Evolutionary conservation across 148 eudicot genomes (phyloP).

Genomic region (Cornus suecica): DNA sequence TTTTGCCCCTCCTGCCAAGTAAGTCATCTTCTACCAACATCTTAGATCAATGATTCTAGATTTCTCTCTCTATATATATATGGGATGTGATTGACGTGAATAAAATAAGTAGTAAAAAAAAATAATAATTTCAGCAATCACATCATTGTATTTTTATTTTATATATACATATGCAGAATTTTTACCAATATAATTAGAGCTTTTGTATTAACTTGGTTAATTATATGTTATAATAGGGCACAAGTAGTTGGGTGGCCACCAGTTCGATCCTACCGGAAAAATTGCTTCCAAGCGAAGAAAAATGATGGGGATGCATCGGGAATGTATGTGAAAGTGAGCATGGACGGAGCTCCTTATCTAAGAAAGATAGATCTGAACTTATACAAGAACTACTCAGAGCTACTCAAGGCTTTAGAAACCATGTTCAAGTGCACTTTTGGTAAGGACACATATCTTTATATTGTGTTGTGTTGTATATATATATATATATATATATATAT

Average conservation of each 20-base stretch:
- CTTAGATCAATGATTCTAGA: background rate
- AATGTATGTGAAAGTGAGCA: conserved; percentile 52
- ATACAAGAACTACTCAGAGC: conserved; percentile 41
- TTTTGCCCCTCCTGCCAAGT: conserved; percentile 38
- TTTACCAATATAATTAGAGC: no score
- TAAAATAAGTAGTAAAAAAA: no score
- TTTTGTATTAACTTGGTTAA: background rate
- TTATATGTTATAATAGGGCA: conserved; percentile 30
- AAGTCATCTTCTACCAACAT: conserved; percentile 11
- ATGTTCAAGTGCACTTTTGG: conserved; percentile 53
- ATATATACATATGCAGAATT: no score
- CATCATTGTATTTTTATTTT: no score
- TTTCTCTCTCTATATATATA: background rate
- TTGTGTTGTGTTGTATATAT: background rate
- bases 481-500: background rate
- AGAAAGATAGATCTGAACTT: conserved; percentile 46
- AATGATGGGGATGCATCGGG: conserved; percentile 27
- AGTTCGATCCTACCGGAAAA: conserved; percentile 42
- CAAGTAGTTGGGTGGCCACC: conserved; percentile 70
- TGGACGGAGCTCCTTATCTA: conserved; percentile 60
- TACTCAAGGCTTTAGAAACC: conserved; percentile 41
- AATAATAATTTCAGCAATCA: no score
- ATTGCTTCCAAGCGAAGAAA: conserved; percentile 31
- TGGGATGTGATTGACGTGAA: no score
- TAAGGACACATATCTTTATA: conserved; percentile 3